Conservation (phyloP, 306 rosid species). For the Ziziphus jujuba region DNA sequence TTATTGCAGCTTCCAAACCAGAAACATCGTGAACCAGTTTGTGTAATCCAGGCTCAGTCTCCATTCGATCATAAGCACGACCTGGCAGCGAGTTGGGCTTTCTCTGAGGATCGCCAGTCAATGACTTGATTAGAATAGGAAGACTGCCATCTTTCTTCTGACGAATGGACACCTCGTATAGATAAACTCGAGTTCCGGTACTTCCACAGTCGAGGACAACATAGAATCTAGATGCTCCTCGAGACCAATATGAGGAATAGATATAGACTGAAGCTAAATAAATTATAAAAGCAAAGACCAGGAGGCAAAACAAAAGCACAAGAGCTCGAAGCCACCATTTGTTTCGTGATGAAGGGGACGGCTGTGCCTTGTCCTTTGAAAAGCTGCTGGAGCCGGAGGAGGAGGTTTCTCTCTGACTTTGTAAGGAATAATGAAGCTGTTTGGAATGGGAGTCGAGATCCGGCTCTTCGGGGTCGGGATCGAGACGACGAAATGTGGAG, state of each 20-base stretch:
- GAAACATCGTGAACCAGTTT: constrained; percentile 66
- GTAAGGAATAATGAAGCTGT: constrained; percentile 34
- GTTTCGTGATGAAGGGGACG: constrained; percentile 37
- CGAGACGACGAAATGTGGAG: constrained; percentile 47
- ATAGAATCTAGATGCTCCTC: constrained; percentile 58
- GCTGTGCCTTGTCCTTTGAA: constrained; percentile 60
- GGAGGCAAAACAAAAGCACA: constrained; percentile 39
- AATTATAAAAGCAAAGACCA: constrained; percentile 45
- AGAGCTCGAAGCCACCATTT: constrained; percentile 61
- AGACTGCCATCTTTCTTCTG: constrained; percentile 46
- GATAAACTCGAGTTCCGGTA: constrained; percentile 80
- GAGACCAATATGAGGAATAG: constrained; percentile 73
- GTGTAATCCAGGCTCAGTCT: constrained; percentile 93
- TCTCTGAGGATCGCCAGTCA: constrained; percentile 36
- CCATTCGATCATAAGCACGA: constrained; percentile 92
- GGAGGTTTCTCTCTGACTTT: constrained; percentile 39
- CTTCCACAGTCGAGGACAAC: constrained; percentile 93
- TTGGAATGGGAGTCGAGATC: constrained; percentile 24
- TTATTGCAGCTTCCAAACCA: constrained; percentile 62
- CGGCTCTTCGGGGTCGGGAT: constrained; percentile 32
- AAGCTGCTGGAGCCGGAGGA: constrained; percentile 46
- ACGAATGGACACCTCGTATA: constrained; percentile 62
- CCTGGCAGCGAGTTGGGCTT: constrained; percentile 42
- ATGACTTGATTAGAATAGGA: constrained; percentile 57
- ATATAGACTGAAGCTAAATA: constrained; percentile 47